Conservation (phyloP, 2,329 filamentous ascomycete species). For the Colletotrichum sp. region DNA sequence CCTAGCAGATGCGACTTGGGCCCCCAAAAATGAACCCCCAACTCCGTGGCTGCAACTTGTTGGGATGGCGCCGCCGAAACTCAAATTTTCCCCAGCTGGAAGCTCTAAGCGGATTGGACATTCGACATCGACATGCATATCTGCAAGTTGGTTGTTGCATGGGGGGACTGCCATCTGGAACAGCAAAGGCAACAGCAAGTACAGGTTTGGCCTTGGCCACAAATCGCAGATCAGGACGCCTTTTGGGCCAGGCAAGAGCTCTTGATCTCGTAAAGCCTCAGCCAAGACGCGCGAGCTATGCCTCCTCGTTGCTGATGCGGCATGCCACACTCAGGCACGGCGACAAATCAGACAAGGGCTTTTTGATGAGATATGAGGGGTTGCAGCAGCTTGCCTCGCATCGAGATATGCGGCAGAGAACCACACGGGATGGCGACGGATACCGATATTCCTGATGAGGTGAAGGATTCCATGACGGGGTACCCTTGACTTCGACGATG, state of each 20-base stretch:
- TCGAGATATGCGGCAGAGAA: neutral
- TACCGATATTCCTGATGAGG: neutral
- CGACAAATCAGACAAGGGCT: neutral
- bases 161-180: neutral
- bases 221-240: neutral
- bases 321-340: neutral
- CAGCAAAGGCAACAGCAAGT: neutral
- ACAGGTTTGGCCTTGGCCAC: neutral
- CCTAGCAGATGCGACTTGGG: neutral
- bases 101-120: neutral
- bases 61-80: conserved; percentile 7
- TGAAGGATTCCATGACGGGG: neutral
- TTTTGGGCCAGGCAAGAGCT: neutral
- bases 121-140: neutral
- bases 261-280: neutral
- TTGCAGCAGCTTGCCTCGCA: neutral
- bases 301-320: neutral
- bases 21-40: neutral
- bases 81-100: conserved; percentile 1
- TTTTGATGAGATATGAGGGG: neutral
- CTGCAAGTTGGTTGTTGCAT: neutral
- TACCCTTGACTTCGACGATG: neutral
- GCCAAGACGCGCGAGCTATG: neutral
- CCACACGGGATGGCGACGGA: neutral
- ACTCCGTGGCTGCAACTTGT: neutral